Conservation (phyloP, 2,329 filamentous ascomycete species). For the Claviceps arundinis region DNA sequence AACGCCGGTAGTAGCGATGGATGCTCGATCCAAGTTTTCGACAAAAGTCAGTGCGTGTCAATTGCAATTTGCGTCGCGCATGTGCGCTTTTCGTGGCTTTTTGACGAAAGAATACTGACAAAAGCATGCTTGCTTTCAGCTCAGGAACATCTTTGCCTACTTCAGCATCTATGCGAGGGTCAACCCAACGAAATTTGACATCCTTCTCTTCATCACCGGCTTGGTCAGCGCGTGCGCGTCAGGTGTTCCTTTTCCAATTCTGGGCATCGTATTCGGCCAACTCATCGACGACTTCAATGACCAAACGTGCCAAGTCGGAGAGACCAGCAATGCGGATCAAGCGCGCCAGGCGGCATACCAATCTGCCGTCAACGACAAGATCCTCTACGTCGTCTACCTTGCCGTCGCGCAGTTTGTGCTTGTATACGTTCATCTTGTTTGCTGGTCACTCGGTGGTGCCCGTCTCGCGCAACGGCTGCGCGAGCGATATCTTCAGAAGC, state of each 20-base stretch:
- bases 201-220: slow-evolving; percentile 7
- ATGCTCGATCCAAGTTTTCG: neutral
- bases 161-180: slow-evolving; percentile 3
- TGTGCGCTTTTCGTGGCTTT: neutral
- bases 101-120: neutral
- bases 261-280: slow-evolving; percentile 42
- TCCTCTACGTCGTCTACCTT: slow-evolving; percentile 44
- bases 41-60: neutral
- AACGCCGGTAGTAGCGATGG: neutral
- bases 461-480: slow-evolving; percentile 43
- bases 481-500: slow-evolving; percentile 37
- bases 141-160: slow-evolving; percentile 1
- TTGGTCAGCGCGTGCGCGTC: slow-evolving; percentile 7
- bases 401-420: slow-evolving; percentile 43
- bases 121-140: neutral
- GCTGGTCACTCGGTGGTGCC: slow-evolving; percentile 44
- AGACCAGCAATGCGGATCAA: slow-evolving; percentile 14
- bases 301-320: slow-evolving; percentile 16
- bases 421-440: slow-evolving; percentile 45
- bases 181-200: slow-evolving; percentile 9
- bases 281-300: slow-evolving; percentile 39
- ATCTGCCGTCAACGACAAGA: slow-evolving; percentile 29
- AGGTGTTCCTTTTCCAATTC: slow-evolving; percentile 41
- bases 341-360: neutral
- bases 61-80: neutral